phyloP scores from a whole-genome alignment of 345 rosid genomes.

The Fremontodendron californicum region DNA sequence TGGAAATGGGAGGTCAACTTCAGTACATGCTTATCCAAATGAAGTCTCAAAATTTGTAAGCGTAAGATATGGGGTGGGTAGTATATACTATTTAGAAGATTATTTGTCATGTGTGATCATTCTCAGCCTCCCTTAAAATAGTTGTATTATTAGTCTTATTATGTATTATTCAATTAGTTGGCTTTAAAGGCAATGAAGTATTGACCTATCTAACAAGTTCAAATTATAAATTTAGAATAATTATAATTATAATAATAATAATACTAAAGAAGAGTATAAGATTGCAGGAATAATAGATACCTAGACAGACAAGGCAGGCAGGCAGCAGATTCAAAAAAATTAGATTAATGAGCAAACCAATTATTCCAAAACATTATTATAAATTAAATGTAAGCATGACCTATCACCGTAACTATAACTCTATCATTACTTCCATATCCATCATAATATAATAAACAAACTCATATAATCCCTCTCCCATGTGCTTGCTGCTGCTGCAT shows the following conservation, averaged over 20 bases:
- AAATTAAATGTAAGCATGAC: not conserved
- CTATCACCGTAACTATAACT: not conserved
- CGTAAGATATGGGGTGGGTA: not conserved
- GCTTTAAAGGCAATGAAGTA: not conserved
- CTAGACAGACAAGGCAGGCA: not conserved
- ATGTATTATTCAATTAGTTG: slow-evolving; percentile 10
- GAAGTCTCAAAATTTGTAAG: not conserved
- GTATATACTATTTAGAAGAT: not conserved
- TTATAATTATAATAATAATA: too few species aligned
- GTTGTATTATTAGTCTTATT: not conserved
- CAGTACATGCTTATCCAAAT: not conserved
- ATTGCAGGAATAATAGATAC: not conserved
- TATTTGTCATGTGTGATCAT: not conserved
- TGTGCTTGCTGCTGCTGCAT: too few species aligned
- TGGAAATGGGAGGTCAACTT: not conserved
- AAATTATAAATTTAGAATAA: too few species aligned
- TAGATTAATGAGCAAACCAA: not conserved
- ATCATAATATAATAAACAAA: not conserved
- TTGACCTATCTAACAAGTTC: too few species aligned
- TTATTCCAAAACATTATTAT: not conserved
- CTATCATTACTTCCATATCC: not conserved
- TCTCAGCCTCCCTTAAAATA: not conserved
- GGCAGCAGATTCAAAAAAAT: not conserved
- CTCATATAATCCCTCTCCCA: too few species aligned
- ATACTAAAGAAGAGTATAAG: too few species aligned